phyloP scores from a whole-genome alignment of 805 yeast genomes.

The Candida andamanensis region DNA sequence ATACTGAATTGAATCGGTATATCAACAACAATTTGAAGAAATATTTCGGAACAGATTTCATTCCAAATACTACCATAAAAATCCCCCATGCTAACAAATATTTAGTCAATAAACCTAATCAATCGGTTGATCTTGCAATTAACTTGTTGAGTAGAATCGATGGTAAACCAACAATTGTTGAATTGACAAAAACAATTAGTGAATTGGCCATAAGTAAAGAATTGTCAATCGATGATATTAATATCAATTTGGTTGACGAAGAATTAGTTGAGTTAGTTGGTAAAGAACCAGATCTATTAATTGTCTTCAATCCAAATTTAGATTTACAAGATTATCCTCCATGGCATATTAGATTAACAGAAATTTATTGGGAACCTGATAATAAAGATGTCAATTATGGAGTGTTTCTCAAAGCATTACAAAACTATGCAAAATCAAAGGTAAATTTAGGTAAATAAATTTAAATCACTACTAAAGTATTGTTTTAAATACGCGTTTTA shows the following conservation, averaged over 20 bases:
- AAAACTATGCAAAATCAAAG: conserved; percentile 72
- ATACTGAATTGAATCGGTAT: conserved; percentile 51
- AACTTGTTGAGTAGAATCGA: conserved; percentile 68
- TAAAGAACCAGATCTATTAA: conserved; percentile 84
- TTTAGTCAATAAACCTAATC: conserved; percentile 25
- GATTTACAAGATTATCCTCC: conserved; percentile 96
- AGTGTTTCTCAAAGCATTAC: conserved; percentile 74
- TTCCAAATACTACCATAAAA: conserved; percentile 58
- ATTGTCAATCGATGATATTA: conserved; percentile 60
- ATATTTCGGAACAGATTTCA: conserved; percentile 67
- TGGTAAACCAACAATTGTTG: conserved; percentile 88
- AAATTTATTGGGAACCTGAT: conserved; percentile 87
- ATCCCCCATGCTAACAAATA: conserved; percentile 63
- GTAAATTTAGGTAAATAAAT: conserved; percentile 78
- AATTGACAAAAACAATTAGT: conserved; percentile 79
- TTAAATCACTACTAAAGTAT: too few species aligned
- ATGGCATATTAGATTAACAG: conserved; percentile 91
- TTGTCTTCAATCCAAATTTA: conserved; percentile 79
- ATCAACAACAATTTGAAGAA: conserved; percentile 54
- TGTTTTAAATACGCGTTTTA: too few species aligned
- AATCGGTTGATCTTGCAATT: conserved; percentile 52
- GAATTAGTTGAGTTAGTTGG: conserved; percentile 75
- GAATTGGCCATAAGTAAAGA: conserved; percentile 62
- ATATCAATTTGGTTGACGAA: conserved; percentile 68
- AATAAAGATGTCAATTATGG: conserved; percentile 76